Conservation (phyloP, 352 stramenopile species). For the Globisporangium cederbergense region DNA sequence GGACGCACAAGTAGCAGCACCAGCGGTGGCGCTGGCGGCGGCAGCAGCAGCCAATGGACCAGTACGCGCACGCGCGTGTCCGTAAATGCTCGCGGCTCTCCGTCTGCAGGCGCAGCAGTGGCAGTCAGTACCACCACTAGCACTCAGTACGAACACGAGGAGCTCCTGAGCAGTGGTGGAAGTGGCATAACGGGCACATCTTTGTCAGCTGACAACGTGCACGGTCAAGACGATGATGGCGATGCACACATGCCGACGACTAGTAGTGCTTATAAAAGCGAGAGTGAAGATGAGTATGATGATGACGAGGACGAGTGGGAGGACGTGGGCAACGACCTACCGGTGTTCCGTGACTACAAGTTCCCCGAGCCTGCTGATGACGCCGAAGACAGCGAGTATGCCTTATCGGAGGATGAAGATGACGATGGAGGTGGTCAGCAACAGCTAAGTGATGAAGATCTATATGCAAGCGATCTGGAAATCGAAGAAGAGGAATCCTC, state of each 20-base stretch:
- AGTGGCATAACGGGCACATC: constrained; percentile 2
- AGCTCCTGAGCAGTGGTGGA: background rate
- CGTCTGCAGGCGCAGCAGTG: background rate
- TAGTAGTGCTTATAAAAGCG: background rate
- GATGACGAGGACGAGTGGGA: constrained; percentile 14
- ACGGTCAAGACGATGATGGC: background rate
- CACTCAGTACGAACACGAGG: background rate
- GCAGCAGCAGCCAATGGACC: background rate
- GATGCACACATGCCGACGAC: background rate
- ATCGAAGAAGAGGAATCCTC: constrained; percentile 17
- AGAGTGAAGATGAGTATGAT: constrained; percentile 6
- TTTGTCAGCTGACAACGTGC: background rate
- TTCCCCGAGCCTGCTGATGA: constrained; percentile 3
- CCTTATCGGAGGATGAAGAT: constrained; percentile 1
- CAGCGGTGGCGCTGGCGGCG: background rate
- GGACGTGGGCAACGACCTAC: constrained; percentile 6
- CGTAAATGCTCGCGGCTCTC: background rate
- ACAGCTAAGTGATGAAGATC: background rate
- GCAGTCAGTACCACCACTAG: background rate
- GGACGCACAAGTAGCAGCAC: constrained; percentile 1
- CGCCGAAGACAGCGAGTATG: constrained; percentile 19
- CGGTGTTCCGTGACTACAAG: constrained; percentile 13
- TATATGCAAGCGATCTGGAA: constrained; percentile 6
- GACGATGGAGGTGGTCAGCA: background rate
- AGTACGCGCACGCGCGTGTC: constrained; percentile 3